A percentile compares a stretch with the other conserved stretches of the same genome.
These are phyloP conservation scores for Planoprotostelium fungivorum DNA, from an alignment of 78 protist species.

Conservation along the genomic window DNA sequence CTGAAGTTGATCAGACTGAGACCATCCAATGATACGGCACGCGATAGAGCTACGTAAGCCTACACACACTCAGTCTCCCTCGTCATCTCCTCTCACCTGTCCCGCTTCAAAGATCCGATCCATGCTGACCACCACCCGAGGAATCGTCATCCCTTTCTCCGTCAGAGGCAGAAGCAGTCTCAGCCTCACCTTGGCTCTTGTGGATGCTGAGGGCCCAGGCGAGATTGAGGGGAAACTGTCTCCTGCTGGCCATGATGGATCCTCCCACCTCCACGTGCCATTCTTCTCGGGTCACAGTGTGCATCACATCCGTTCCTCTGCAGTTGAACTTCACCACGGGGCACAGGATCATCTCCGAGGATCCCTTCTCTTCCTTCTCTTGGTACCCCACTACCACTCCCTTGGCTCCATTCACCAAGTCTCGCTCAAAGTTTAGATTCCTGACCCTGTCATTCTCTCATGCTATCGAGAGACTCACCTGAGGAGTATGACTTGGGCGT, in stretches of 20 bases:
- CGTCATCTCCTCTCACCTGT: not conserved
- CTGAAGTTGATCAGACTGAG: not conserved
- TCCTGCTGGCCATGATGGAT: conserved; percentile 13
- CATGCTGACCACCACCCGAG: conserved; percentile 25
- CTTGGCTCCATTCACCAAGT: conserved; percentile 69
- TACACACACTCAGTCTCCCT: conserved; percentile 31
- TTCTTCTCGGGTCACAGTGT: not conserved
- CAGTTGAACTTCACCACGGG: not conserved
- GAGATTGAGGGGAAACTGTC: conserved; percentile 73
- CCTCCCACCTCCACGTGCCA: conserved; percentile 3
- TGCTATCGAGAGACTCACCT: not conserved
- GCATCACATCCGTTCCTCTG: not conserved
- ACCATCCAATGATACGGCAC: conserved; percentile 59
- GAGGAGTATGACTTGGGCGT: conserved; percentile 33
- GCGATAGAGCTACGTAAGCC: conserved; percentile 83
- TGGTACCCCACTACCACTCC: conserved; percentile 57
- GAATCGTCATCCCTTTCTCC: conserved; percentile 85
- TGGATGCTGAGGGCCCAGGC: conserved; percentile 90
- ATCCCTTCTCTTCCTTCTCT: not conserved
- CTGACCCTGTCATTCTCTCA: no score
- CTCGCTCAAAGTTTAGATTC: conserved; percentile 20
- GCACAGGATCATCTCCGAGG: not conserved
- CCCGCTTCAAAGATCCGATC: conserved; percentile 58
- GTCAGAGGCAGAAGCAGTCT: no score
- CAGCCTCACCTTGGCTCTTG: conserved; percentile 82